Evolutionary conservation across 345 rosid species (phyloP).

Genomic region (Bruguiera gymnorhiza): DNA sequence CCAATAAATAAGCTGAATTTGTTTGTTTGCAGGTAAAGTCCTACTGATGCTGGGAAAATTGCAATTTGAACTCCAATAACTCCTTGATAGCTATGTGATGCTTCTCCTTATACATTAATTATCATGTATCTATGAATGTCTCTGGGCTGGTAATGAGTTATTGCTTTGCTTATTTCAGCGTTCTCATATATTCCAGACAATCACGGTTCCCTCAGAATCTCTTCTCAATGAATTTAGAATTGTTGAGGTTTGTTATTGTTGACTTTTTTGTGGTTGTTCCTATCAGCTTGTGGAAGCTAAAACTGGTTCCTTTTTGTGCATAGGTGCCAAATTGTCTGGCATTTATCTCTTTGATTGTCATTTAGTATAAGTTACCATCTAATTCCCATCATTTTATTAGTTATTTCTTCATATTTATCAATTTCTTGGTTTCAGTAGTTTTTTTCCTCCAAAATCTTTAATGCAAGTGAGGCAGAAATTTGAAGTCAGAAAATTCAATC

Average conservation of each 20-base stretch:
- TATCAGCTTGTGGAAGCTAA: not conserved
- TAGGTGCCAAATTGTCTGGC: not conserved
- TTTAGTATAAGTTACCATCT: not conserved
- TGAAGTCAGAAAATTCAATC: too few relatives aligned
- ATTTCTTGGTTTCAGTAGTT: not conserved
- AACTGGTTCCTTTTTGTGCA: not conserved
- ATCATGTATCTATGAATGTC: not conserved
- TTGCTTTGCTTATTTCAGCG: slow-evolving; percentile 54
- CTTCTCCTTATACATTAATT: slow-evolving; percentile 5
- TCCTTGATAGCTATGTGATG: slow-evolving; percentile 88
- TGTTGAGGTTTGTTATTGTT: slow-evolving; percentile 75
- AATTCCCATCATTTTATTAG: too few relatives aligned
- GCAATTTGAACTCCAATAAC: slow-evolving; percentile 85
- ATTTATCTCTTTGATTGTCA: not conserved
- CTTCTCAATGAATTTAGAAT: slow-evolving; percentile 82
- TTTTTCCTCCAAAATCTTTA: not conserved
- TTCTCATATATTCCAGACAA: slow-evolving; percentile 65
- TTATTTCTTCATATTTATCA: slow-evolving; percentile 1
- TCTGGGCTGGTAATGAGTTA: slow-evolving; percentile 9
- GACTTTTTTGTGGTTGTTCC: slow-evolving; percentile 16
- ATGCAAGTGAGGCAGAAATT: too few relatives aligned
- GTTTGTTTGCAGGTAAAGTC: slow-evolving; percentile 51
- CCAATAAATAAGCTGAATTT: slow-evolving; percentile 1
- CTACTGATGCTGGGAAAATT: slow-evolving; percentile 71
- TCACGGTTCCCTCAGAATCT: slow-evolving; percentile 86